Conservation (phyloP, 2,329 filamentous ascomycete species). For the Exserohilum rostratum region DNA sequence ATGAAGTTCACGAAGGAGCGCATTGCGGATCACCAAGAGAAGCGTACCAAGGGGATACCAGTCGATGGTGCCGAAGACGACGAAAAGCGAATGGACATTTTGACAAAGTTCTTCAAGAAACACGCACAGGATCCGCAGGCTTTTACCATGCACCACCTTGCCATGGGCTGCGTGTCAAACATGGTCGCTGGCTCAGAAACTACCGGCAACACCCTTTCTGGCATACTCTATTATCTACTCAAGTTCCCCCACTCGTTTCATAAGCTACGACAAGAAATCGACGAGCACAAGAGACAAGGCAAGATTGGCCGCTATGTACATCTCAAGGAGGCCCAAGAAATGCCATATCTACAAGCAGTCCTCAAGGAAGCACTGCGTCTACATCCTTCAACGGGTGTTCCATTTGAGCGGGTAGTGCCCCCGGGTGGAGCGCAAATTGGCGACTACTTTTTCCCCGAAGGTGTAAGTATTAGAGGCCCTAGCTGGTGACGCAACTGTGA, state of each 20-base stretch:
- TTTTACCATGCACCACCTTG: conserved; percentile 46
- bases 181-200: conserved; percentile 54
- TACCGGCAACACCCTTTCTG: conserved; percentile 48
- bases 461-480: conserved; percentile 14
- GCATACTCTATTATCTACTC: conserved; percentile 30
- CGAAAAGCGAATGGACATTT: conserved; percentile 15
- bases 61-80: conserved; percentile 7
- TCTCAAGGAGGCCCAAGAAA: conserved; percentile 32
- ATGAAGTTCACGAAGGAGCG: conserved; percentile 28
- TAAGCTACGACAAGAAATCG: conserved; percentile 23
- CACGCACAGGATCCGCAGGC: conserved; percentile 32
- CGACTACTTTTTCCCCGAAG: conserved; percentile 25
- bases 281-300: conserved; percentile 3
- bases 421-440: conserved; percentile 21
- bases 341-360: conserved; percentile 38
- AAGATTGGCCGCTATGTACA: conserved; percentile 10
- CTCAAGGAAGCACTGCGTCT: conserved; percentile 36
- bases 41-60: conserved; percentile 9
- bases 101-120: conserved; percentile 23
- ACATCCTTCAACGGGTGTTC: conserved; percentile 32
- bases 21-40: conserved; percentile 21
- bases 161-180: conserved; percentile 44
- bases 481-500: too few species aligned
- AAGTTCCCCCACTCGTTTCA: conserved; percentile 17
- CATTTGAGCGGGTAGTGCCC: conserved; percentile 29